phyloP scores from a whole-genome alignment of 2,329 filamentous ascomycete species.

The Rhytidhysteron rufulum region DNA sequence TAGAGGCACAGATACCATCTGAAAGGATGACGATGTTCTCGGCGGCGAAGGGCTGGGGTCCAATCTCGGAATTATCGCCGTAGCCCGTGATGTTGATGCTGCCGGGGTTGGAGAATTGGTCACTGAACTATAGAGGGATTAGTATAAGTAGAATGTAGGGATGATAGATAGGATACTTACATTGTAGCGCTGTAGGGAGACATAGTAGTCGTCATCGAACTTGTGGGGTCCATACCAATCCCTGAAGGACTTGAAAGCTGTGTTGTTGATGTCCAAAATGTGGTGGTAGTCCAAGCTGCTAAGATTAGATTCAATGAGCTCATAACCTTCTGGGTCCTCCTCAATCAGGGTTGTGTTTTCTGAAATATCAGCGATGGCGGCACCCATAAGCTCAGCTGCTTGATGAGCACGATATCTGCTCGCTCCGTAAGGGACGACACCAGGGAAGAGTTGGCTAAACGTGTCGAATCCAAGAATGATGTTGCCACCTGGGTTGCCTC shows the following conservation, averaged over 20 bases:
- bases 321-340: slow-evolving; percentile 23
- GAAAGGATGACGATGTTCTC: slow-evolving; percentile 40
- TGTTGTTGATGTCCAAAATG: slow-evolving; percentile 25
- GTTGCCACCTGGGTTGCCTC: slow-evolving; percentile 57
- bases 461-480: slow-evolving; percentile 38
- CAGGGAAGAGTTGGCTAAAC: slow-evolving; percentile 55
- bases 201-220: slow-evolving; percentile 32
- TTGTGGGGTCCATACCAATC: slow-evolving; percentile 34
- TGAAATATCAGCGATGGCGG: slow-evolving; percentile 26
- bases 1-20: slow-evolving; percentile 45
- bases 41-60: slow-evolving; percentile 33
- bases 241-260: slow-evolving; percentile 28
- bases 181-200: slow-evolving; percentile 33
- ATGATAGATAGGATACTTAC: not conserved
- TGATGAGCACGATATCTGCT: slow-evolving; percentile 46
- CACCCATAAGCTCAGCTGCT: slow-evolving; percentile 31
- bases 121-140: slow-evolving; percentile 1
- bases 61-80: slow-evolving; percentile 25
- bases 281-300: slow-evolving; percentile 28
- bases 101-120: slow-evolving; percentile 23
- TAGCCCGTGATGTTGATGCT: slow-evolving; percentile 29
- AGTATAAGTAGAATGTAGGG: slow-evolving; percentile 4
- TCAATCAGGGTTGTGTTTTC: slow-evolving; percentile 26
- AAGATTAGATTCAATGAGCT: slow-evolving; percentile 2
- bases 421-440: slow-evolving; percentile 40